Evolutionary conservation across 2,329 filamentous ascomycete species (phyloP).

Genomic region (Xylaria sp.): DNA sequence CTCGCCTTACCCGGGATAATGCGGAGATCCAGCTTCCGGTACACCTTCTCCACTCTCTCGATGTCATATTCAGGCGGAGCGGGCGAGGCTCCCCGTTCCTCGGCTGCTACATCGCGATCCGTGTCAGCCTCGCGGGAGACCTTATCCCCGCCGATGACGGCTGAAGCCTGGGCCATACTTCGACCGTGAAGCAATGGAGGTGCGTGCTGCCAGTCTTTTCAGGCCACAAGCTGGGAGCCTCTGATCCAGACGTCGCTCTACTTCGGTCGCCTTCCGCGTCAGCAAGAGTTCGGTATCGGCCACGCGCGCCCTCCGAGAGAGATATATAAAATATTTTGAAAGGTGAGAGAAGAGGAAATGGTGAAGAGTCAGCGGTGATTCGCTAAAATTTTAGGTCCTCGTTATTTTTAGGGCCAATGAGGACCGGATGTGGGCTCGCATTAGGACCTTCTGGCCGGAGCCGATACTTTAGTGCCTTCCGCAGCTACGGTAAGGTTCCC

Average conservation of each 20-base stretch:
- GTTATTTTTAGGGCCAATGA: constrained; percentile 17
- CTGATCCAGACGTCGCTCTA: neutral
- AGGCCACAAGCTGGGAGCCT: constrained; percentile 25
- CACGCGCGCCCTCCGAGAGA: neutral
- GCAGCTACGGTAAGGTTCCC: neutral
- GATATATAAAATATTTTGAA: neutral
- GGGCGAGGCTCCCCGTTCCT: constrained; percentile 19
- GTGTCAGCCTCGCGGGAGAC: constrained; percentile 23
- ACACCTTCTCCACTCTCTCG: constrained; percentile 57
- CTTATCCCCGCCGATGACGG: constrained; percentile 40
- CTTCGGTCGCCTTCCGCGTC: neutral
- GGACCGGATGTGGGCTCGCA: neutral
- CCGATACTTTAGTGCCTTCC: constrained; percentile 4
- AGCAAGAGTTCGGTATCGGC: neutral
- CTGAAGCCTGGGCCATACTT: constrained; percentile 48
- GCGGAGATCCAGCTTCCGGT: constrained; percentile 60
- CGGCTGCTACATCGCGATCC: constrained; percentile 18
- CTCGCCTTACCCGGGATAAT: constrained; percentile 57
- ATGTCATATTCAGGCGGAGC: constrained; percentile 44
- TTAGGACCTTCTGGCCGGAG: neutral
- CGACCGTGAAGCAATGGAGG: constrained; percentile 54
- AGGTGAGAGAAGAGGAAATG: constrained; percentile 1
- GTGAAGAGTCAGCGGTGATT: constrained; percentile 11
- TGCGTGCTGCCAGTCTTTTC: constrained; percentile 54
- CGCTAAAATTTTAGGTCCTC: constrained; percentile 7